Percentiles rank a stretch among this genome's conserved stretches.
phyloP scores from a whole-genome alignment of 164 flowering plant species.

The Vitis cinerea region DNA sequence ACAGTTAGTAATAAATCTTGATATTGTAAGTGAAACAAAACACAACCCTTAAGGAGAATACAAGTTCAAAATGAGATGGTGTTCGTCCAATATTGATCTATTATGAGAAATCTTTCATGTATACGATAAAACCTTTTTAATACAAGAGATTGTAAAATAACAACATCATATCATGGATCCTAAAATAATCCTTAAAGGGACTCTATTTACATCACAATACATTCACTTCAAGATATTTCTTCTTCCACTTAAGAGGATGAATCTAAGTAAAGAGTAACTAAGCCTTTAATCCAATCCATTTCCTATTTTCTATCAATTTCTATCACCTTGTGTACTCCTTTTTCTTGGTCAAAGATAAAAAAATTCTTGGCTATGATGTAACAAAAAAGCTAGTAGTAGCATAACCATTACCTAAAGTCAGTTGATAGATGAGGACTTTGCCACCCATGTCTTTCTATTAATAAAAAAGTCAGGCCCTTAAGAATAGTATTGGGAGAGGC shows the following conservation, averaged over 20 bases:
- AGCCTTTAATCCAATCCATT: background rate
- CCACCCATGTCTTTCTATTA: constrained; percentile 99
- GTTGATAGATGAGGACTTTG: constrained; percentile 98
- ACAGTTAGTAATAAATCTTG: constrained; percentile 38
- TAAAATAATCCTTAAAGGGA: no score
- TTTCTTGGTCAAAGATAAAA: background rate
- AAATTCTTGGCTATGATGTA: background rate
- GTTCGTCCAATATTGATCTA: no score
- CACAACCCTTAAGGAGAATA: constrained; percentile 75
- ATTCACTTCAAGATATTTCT: background rate
- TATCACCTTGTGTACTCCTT: background rate
- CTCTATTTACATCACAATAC: no score
- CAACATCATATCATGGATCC: no score
- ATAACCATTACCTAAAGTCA: constrained; percentile 72
- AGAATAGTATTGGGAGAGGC: constrained; percentile 75
- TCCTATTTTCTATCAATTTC: background rate
- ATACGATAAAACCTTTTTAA: background rate
- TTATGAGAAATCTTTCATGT: background rate
- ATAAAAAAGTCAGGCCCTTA: constrained; percentile 65
- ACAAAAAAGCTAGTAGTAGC: background rate
- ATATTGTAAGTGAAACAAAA: constrained; percentile 55
- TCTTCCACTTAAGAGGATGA: background rate
- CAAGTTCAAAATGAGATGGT: constrained; percentile 2
- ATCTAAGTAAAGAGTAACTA: background rate
- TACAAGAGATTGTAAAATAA: background rate